A percentile compares a stretch with the other conserved stretches of the same genome.
phyloP scores from a whole-genome alignment of 345 rosid genomes.

The Euphorbia tirucalli region DNA sequence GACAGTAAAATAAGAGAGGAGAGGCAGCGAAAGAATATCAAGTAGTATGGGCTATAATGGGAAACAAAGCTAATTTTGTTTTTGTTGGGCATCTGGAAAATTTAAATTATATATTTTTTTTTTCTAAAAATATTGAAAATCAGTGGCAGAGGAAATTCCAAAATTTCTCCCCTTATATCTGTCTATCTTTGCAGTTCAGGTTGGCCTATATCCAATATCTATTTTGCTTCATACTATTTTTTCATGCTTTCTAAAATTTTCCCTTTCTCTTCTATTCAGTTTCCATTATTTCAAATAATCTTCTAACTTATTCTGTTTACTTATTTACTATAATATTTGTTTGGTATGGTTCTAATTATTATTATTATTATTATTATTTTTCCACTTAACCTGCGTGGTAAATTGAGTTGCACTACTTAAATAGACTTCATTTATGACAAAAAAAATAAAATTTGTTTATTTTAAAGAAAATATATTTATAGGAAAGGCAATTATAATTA shows the following conservation, averaged over 20 bases:
- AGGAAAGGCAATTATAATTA: too few relatives aligned
- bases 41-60: neutral
- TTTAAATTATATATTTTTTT: neutral
- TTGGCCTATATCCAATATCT: slow-evolving; percentile 14
- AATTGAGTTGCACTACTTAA: too few relatives aligned
- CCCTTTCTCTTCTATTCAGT: neutral
- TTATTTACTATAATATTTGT: neutral
- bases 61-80: neutral
- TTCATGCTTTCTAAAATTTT: neutral
- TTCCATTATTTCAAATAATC: neutral
- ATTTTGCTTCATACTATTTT: neutral
- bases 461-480: too few relatives aligned
- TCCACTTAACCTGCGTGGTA: too few relatives aligned
- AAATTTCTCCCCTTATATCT: slow-evolving; percentile 19
- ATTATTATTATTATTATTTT: too few relatives aligned
- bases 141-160: slow-evolving; percentile 27
- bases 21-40: neutral
- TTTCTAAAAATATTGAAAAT: neutral
- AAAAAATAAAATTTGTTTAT: too few relatives aligned
- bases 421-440: too few relatives aligned
- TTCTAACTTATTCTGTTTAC: neutral
- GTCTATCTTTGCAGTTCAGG: slow-evolving; percentile 38
- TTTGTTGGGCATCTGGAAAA: neutral
- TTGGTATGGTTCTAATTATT: neutral
- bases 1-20: too few relatives aligned